Base-by-base conservation (phyloP, 2,329 filamentous ascomycete species). In the Colletotrichum destructivum region DNA sequence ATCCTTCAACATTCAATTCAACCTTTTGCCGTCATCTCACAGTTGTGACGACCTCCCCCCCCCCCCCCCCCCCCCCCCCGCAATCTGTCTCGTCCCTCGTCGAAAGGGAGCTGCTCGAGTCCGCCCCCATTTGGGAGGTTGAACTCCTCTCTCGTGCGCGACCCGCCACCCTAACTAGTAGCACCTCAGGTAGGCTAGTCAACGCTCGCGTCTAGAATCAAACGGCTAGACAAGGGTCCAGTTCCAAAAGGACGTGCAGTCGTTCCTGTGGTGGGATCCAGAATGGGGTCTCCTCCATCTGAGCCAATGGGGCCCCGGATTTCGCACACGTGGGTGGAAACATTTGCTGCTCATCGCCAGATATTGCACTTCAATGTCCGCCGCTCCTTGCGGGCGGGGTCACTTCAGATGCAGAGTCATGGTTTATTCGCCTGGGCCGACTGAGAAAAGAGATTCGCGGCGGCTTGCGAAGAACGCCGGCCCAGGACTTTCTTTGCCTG, bases 251-350 rank as follows among this genome's bases (percentile, higher is more conserved):
- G 38, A 21, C 56, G 23, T 55, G n/a, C 47, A 60, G 49, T 35
- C 23, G 35, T 47, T 38, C 63, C 59, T 60, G 59, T 38, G 54
- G 65, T 64, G 59, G 23, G 26, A 64, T 69, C 46, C 47, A 64
- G 65, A 51, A 49, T 40, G 65, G 46, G 38, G 26, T 26, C 26
- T 26, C 35, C 23, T 40, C 54, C 70, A 60, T 51, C 26, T 16
- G 54, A 47, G 18, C 70, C 70, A 72, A 72, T 72, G 15, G 70
- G 71, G 38, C 70, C 47, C 66, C 62, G 51, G 47, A 21, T 66
- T 47, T 35, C 49, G n/a, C 13, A 56, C 70, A 72, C 70, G 70
- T 72, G 70, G 70, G 66, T 56, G 59, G 54, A 23, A 60, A 31
- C 59, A 47, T 54, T 69, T 38, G 64, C 52, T n/a, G 12, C 69